Evolutionary conservation across 1,139 yeast genomes (phyloP).

Genomic region (Yamadazyma siamensis): DNA sequence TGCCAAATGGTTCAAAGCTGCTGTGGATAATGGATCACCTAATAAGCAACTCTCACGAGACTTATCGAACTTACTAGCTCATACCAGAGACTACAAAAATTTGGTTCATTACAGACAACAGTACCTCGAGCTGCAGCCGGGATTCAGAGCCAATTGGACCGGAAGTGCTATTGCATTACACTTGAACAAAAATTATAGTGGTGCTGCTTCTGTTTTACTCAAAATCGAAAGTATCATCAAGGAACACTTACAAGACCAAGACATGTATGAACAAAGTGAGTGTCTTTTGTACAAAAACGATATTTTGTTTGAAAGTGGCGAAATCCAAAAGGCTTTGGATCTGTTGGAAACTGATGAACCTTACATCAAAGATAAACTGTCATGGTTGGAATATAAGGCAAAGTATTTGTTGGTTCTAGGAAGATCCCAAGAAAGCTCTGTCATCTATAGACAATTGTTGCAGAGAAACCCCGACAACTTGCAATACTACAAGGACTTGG

Average conservation of each 20-base stretch:
- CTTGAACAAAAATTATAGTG: conserved; percentile 60
- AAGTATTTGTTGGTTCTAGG: conserved; percentile 46
- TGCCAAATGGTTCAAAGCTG: conserved; percentile 73
- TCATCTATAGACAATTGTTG: conserved; percentile 64
- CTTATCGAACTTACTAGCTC: conserved; percentile 75
- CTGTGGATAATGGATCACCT: conserved; percentile 74
- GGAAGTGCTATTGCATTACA: conserved; percentile 85
- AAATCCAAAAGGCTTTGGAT: conserved; percentile 59
- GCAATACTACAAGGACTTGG: conserved; percentile 63
- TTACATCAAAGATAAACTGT: conserved; percentile 60
- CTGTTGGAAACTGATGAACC: conserved; percentile 52
- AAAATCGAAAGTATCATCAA: conserved; percentile 73
- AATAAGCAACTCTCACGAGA: conserved; percentile 82
- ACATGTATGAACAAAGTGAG: conserved; percentile 77
- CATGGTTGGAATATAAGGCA: conserved; percentile 67
- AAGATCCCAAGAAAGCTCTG: conserved; percentile 57
- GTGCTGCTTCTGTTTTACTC: conserved; percentile 67
- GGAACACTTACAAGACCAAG: conserved; percentile 65
- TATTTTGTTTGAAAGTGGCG: conserved; percentile 62
- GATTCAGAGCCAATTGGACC: conserved; percentile 91
- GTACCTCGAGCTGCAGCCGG: conserved; percentile 73
- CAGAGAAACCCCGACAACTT: conserved; percentile 84
- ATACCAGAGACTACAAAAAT: conserved; percentile 67
- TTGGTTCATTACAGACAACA: conserved; percentile 63
- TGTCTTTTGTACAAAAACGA: conserved; percentile 70